These are phyloP conservation scores for Mrakia blollopis DNA, from an alignment of 768 basidiomycete species.

Conservation along the genomic window DNA sequence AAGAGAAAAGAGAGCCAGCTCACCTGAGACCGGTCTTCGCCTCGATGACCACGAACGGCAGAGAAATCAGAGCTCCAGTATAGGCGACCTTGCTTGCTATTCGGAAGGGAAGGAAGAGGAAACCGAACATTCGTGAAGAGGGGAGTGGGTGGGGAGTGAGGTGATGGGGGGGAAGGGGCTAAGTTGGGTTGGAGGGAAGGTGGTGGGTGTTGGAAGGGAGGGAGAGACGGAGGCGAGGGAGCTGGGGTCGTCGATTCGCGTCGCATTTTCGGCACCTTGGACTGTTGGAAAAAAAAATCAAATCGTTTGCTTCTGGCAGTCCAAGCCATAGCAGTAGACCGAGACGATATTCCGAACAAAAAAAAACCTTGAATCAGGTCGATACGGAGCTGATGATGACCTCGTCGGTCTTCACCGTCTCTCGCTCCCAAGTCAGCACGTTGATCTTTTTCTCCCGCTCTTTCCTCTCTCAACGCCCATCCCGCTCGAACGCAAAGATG, in stretches of 20 bases:
- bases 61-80: not conserved
- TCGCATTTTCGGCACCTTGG: too few relatives aligned
- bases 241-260: too few relatives aligned
- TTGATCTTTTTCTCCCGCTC: not conserved
- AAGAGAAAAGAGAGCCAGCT: not conserved
- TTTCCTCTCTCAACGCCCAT: not conserved
- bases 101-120: not conserved
- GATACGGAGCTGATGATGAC: too few relatives aligned
- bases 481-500: not conserved
- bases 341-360: too few relatives aligned
- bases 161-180: not conserved
- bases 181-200: not conserved
- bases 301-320: too few relatives aligned
- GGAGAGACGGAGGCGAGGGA: too few relatives aligned
- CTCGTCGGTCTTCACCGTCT: too few relatives aligned
- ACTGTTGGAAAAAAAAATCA: too few relatives aligned
- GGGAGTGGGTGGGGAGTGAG: not conserved
- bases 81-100: constrained; percentile 8
- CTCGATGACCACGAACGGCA: constrained; percentile 17
- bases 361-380: too few relatives aligned
- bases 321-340: too few relatives aligned
- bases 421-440: not conserved
- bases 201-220: not conserved
- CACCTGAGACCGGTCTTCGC: constrained; percentile 26
- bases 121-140: not conserved